Conservation (phyloP, 1,284 basidiomycete genomes). For the Chondrostereum purpureum region DNA sequence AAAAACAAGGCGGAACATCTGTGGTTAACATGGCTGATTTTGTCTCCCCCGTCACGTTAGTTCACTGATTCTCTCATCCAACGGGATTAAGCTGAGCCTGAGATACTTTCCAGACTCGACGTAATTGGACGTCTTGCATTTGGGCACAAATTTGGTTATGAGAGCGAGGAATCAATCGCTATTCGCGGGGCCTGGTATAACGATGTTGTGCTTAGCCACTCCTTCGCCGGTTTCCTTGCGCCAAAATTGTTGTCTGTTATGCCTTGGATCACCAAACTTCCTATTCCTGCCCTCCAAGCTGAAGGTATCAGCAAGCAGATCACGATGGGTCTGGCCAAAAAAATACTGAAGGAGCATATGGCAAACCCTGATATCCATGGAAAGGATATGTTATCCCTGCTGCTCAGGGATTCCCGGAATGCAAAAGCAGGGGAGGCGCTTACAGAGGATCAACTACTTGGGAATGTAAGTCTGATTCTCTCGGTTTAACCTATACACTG, state of each 20-base stretch:
- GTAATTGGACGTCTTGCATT: slow-evolving; percentile 26
- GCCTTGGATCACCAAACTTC: slow-evolving; percentile 24
- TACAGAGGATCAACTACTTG: background rate
- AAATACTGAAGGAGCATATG: slow-evolving; percentile 16
- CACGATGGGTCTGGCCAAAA: slow-evolving; percentile 17
- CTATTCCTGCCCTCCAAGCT: slow-evolving; percentile 22
- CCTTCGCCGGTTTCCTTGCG: slow-evolving; percentile 22
- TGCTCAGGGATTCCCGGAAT: slow-evolving; percentile 15
- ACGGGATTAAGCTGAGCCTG: no score
- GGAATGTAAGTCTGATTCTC: background rate
- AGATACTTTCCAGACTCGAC: slow-evolving; percentile 19
- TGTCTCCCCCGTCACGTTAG: slow-evolving; percentile 19
- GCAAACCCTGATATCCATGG: slow-evolving; percentile 7
- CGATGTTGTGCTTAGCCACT: slow-evolving; percentile 20
- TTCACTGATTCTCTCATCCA: background rate
- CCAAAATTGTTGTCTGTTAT: slow-evolving; percentile 24
- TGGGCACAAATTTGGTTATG: slow-evolving; percentile 29
- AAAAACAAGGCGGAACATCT: slow-evolving; percentile 9
- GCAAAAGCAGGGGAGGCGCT: background rate
- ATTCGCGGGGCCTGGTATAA: slow-evolving; percentile 22
- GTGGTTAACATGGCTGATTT: slow-evolving; percentile 18
- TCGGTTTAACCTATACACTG: background rate
- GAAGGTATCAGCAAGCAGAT: slow-evolving; percentile 25
- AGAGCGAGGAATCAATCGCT: slow-evolving; percentile 21
- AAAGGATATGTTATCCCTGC: slow-evolving; percentile 22